A percentile compares a stretch with the other conserved stretches of the same genome.
phyloP scores from a whole-genome alignment of 1,284 basidiomycete species.

The Neotropicomus parvogracilis region DNA sequence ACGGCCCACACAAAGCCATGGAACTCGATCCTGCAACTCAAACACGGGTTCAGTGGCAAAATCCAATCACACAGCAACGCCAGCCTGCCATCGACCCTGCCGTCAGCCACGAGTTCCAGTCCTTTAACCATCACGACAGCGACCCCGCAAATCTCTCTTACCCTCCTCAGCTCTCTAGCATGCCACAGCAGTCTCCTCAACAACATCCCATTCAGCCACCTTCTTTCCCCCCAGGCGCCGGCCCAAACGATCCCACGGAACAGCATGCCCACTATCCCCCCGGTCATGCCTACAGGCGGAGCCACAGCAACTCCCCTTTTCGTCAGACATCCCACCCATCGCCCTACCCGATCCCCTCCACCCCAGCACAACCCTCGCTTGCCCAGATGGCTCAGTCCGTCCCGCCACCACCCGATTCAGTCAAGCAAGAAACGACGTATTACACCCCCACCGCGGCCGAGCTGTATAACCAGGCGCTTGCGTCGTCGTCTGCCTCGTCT shows the following conservation, averaged over 20 bases:
- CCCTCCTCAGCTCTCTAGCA: constrained; percentile 25
- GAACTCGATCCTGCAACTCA: constrained; percentile 31
- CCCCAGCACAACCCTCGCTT: constrained; percentile 33
- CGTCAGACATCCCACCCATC: constrained; percentile 35
- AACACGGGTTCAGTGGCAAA: constrained; percentile 35
- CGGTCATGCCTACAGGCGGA: constrained; percentile 34
- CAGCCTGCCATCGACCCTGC: constrained; percentile 35
- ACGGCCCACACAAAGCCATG: constrained; percentile 28
- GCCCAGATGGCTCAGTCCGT: constrained; percentile 19
- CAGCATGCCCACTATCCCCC: constrained; percentile 32
- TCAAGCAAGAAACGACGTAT: constrained; percentile 36
- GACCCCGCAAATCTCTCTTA: constrained; percentile 26
- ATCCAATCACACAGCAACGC: constrained; percentile 34
- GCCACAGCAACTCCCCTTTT: constrained; percentile 37
- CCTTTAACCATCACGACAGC: constrained; percentile 29
- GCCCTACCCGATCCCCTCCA: constrained; percentile 38
- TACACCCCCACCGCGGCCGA: constrained; percentile 45
- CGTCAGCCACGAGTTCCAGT: constrained; percentile 33
- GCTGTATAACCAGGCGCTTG: constrained; percentile 44
- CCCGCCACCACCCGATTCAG: constrained; percentile 7
- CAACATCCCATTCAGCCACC: constrained; percentile 28
- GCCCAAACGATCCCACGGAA: constrained; percentile 34
- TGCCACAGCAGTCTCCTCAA: constrained; percentile 29
- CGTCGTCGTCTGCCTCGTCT: constrained; percentile 26
- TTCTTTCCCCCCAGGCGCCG: constrained; percentile 33